Evolutionary conservation across 192 early-diverging fungal genomes (phyloP), one percentile per base, ranked within the genome.

Genomic region (Linnemannia zychae): DNA sequence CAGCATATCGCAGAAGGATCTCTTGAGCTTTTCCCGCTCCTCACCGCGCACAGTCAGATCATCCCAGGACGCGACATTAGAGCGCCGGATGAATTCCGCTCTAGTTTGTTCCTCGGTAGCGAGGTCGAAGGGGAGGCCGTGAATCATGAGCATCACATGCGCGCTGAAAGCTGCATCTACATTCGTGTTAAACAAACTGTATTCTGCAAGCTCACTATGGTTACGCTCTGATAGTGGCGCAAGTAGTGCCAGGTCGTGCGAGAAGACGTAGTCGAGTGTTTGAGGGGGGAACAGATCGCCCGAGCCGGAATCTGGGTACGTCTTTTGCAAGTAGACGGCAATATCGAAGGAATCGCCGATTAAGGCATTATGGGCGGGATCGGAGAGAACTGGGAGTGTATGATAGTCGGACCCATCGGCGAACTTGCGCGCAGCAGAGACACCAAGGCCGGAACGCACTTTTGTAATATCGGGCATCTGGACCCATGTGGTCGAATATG

Each of bases 331-430:
- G 68, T 83, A 83, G 75, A 77, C 52, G 67, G 81, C 81, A 70
- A 83, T 83, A 77, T 83, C 81, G 81, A 83, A 83, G 50, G 81
- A 77, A 40, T 83, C 81, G 17, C 81, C 81, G 71, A 83, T 74
- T 47, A 69, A 77, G 75, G 52, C 17, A 44, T 68, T 70, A 44
- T 60, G 66, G 44, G 38, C 65, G 81, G 65, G 57, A 83, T 83
- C 81, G 40, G 68, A 20, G 48, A 83, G 81, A 31, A 83, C 60
- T 38, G 76, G 81, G 76, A 83, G 81, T 57, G 81, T 83, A 38
- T 83, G 68, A 38, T 47, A 83, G 60, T 83, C 37, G 37, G 81
- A 52, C 47, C 81, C 76, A 38, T 83, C 76, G 72, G 37, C 75
- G 46, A 83, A 83, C 50, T 83, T 77, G 71, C 81, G 81, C 50